Conservation (phyloP, 768 basidiomycete species). For the Mycena rebaudengoi region DNA sequence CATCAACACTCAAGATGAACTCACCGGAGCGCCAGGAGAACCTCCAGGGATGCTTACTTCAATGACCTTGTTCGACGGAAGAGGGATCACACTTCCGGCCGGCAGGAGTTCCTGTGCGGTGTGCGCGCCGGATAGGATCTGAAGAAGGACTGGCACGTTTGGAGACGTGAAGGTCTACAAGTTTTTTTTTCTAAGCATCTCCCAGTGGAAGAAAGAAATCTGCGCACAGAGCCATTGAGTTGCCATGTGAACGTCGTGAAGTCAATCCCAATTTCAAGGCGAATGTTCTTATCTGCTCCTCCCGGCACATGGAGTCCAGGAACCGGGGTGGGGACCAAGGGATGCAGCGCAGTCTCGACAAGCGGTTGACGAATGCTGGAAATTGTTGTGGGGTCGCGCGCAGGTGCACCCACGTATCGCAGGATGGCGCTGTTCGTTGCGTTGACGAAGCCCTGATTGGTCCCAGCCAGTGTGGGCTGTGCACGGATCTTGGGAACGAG, state of each 20-base stretch:
- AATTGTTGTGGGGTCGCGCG: neutral
- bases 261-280: neutral
- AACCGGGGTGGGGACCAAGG: conserved; percentile 35
- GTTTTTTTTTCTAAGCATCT: too few species aligned
- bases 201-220: too few species aligned
- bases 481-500: conserved; percentile 19
- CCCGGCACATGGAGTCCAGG: conserved; percentile 39
- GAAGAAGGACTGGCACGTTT: neutral
- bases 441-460: conserved; percentile 10
- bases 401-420: conserved; percentile 14
- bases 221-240: too few species aligned
- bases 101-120: conserved; percentile 34
- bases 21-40: neutral
- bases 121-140: conserved; percentile 37
- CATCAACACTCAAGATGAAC: neutral
- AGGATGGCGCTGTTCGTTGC: conserved; percentile 20
- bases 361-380: neutral
- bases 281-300: conserved; percentile 33
- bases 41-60: conserved; percentile 10
- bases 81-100: conserved; percentile 24
- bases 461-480: neutral
- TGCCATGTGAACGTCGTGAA: too few species aligned
- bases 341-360: conserved; percentile 23
- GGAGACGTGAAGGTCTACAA: neutral
- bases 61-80: neutral